A percentile compares a stretch with the other conserved stretches of the same genome.
phyloP scores from a whole-genome alignment of 768 basidiomycete species.

The Naganishia vishniacii region DNA sequence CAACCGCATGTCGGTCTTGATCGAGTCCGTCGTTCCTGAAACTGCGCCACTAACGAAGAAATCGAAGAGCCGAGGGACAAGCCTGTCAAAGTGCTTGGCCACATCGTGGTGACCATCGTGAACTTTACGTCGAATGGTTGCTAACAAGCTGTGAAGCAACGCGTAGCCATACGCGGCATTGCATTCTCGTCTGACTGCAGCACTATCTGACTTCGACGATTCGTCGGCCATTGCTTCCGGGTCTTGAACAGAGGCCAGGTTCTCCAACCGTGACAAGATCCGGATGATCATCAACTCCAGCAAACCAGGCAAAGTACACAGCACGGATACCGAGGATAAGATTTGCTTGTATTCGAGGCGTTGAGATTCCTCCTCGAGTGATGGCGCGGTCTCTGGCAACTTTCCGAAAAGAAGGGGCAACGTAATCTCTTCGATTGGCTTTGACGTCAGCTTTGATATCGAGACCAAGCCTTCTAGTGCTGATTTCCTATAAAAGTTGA shows the following conservation, averaged over 20 bases:
- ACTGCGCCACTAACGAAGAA: neutral
- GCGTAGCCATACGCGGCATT: conserved; percentile 80
- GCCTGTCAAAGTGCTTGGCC: conserved; percentile 67
- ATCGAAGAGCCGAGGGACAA: conserved; percentile 55
- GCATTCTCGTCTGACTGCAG: conserved; percentile 50
- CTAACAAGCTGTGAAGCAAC: conserved; percentile 64
- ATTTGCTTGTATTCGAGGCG: conserved; percentile 65
- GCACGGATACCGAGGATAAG: conserved; percentile 62
- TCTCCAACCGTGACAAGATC: conserved; percentile 67
- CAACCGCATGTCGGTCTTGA: conserved; percentile 56
- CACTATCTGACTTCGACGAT: neutral
- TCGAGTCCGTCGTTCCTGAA: conserved; percentile 4
- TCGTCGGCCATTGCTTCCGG: conserved; percentile 34
- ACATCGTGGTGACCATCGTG: conserved; percentile 64
- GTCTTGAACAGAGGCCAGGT: conserved; percentile 43
- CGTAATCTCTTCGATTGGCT: conserved; percentile 65
- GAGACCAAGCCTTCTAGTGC: conserved; percentile 43
- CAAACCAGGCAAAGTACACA: conserved; percentile 70
- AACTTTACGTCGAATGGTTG: conserved; percentile 59
- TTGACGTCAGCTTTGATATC: conserved; percentile 55
- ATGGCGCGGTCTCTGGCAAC: conserved; percentile 65
- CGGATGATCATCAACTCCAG: conserved; percentile 79
- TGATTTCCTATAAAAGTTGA: conserved; percentile 30
- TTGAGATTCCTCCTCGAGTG: conserved; percentile 55
- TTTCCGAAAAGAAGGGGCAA: conserved; percentile 72